Percentiles rank a stretch among this genome's conserved stretches.
Evolutionary conservation across 495 filamentous ascomycete species (phyloP).

Genomic region (Penicillium alfredii): DNA sequence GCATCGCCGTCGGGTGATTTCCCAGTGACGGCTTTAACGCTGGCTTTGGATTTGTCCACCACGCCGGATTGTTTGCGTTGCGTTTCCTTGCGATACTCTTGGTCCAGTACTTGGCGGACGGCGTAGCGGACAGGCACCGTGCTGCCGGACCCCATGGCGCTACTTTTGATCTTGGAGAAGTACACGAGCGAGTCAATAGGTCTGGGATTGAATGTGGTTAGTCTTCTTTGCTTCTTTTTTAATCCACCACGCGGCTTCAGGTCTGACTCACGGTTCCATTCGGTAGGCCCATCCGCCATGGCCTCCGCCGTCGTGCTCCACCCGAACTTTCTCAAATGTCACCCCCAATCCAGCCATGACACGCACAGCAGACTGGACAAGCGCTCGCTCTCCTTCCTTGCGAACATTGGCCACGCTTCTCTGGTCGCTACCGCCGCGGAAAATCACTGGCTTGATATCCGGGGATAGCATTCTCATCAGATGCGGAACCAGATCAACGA

Average conservation of each 20-base stretch:
- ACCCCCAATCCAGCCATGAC: slow-evolving; percentile 76
- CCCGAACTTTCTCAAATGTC: slow-evolving; percentile 70
- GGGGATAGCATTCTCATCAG: slow-evolving; percentile 77
- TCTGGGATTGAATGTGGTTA: slow-evolving; percentile 29
- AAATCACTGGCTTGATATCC: slow-evolving; percentile 85
- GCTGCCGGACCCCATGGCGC: slow-evolving; percentile 24
- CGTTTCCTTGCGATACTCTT: slow-evolving; percentile 71
- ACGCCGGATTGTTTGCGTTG: slow-evolving; percentile 53
- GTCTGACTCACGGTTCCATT: slow-evolving; percentile 94
- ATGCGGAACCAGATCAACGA: slow-evolving; percentile 78
- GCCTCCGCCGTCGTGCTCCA: slow-evolving; percentile 58
- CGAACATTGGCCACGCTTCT: slow-evolving; percentile 75
- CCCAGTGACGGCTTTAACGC: slow-evolving; percentile 8
- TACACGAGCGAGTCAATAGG: slow-evolving; percentile 61
- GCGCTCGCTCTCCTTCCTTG: slow-evolving; percentile 71
- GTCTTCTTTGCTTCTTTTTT: slow-evolving; percentile 13
- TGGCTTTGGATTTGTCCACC: slow-evolving; percentile 44
- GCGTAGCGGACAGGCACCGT: slow-evolving; percentile 75
- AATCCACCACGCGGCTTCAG: too few relatives aligned
- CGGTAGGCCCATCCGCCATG: slow-evolving; percentile 73
- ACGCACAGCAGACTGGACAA: slow-evolving; percentile 71
- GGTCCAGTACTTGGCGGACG: slow-evolving; percentile 85
- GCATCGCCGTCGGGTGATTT: slow-evolving; percentile 30
- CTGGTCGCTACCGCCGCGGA: slow-evolving; percentile 63
- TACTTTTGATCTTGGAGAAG: slow-evolving; percentile 35